Base-by-base conservation (phyloP, 1,284 basidiomycete species). In the Trichosporon faecale region DNA sequence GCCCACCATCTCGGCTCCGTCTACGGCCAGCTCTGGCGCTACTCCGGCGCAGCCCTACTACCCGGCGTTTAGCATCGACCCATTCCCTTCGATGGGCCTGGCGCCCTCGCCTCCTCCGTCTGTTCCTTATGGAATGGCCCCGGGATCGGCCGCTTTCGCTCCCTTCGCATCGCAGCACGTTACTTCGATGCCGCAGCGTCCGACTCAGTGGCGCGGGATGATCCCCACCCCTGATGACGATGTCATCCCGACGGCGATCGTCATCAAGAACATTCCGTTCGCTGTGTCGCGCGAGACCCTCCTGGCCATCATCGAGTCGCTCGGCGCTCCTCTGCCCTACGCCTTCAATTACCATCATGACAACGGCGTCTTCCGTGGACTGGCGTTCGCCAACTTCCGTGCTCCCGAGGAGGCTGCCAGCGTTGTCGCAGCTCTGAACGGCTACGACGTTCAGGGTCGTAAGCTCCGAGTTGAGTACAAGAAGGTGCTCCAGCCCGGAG, bases 201-300 rank as follows among this genome's bases (percentile, higher is more conserved):
- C 66, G 18, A 55, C 63, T 16, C 55, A 66, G 33, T 70, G 68
- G 55, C 68, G 72, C 8, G 69, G 66, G 1, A 25, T 44, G 27
- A 71, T 71, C 31, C 72, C 72, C 2, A 71, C 70, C 3, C 70
- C 71, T 2, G 81, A 83, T 76, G 95, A 98, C 82, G 95, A 98
- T 82, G 88, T 98, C 82, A 99, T 99, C 84, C 96, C 96, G 67
- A 99, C 96, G 18, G 96, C 97, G 68, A 98, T 99, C 79, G 96
- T 99, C 79, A 97, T 99, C 85, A 99, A 99, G 88, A 98, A 98
- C 87, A 99, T 98, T 85, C 96, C 95, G 71, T 98, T 99, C 86
- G 95, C 94, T 78, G 94, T 98, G 76, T 94, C 95, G 85, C 90
- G 92, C 79, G 95, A 99, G 85, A 94, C 94, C 70, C 88, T 99